A percentile compares a stretch with the other conserved stretches of the same genome.
These are phyloP conservation scores for Przewalskia tangutica DNA, from an alignment of 257 asterid genomes.

Conservation along the genomic window DNA sequence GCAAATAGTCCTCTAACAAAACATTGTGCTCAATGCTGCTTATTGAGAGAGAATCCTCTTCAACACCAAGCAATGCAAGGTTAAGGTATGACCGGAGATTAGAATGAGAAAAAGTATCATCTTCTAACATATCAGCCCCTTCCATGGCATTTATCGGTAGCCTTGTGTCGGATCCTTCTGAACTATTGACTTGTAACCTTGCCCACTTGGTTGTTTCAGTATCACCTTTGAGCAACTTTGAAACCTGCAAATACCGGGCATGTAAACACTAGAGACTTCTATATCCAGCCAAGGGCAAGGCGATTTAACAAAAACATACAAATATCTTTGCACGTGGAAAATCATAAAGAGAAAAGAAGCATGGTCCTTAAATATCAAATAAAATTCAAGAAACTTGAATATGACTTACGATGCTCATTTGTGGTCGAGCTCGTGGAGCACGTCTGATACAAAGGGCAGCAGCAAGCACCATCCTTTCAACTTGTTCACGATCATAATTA, in stretches of 20 bases:
- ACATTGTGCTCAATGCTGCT: constrained; percentile 83
- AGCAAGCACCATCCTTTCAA: constrained; percentile 79
- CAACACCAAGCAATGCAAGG: constrained; percentile 76
- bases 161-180: constrained; percentile 30
- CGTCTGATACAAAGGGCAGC: constrained; percentile 86
- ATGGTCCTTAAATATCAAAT: neutral
- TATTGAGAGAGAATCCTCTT: constrained; percentile 57
- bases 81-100: constrained; percentile 67
- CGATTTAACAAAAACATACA: neutral
- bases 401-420: constrained; percentile 68
- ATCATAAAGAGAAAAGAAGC: neutral
- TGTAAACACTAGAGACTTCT: neutral
- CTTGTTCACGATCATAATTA: constrained; percentile 47
- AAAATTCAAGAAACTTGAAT: neutral
- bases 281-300: neutral
- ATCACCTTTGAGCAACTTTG: constrained; percentile 82
- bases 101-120: constrained; percentile 50
- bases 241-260: constrained; percentile 25
- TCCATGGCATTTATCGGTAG: constrained; percentile 25
- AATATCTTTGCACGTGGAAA: neutral
- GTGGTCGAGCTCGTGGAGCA: constrained; percentile 86
- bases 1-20: constrained; percentile 67
- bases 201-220: constrained; percentile 60
- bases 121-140: constrained; percentile 50
- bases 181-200: constrained; percentile 46